Evolutionary conservation across 495 filamentous ascomycete species (phyloP), one percentile per base, ranked within the genome.

Genomic region (Aspergillus sclerotiicarbonarius): DNA sequence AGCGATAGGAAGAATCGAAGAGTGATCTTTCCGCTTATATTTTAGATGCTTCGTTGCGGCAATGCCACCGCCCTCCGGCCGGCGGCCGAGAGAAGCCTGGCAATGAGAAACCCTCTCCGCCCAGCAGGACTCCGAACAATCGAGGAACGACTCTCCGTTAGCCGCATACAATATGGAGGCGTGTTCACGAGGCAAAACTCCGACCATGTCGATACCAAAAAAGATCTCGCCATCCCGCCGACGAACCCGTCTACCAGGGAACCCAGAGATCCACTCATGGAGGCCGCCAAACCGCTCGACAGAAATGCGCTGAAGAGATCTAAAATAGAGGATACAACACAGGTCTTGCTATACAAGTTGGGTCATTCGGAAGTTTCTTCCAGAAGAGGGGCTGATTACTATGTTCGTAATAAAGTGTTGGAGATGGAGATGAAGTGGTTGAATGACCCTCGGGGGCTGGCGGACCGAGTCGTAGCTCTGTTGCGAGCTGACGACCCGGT

Each of bases 381-480:
- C 35, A 35, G 39, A 33, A 19, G 10, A 30, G 33, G 31, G 32
- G 4, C 2, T 19, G 43, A 39, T 4, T 7, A 8, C 8, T 20
- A 4, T 21, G 37, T 16, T 58, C 59, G 9, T 43, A 29, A 21
- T 3, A 71, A 63, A 46, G 63, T 60, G 9, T 58, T 81, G 48
- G 53, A 72, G 25, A 67, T 76, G 64, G 86, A 91, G 57, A 61
- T 95, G 49, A 68, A 77, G 60, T 87, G 83, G 71, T 62, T 90
- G 52, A 69, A 72, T 31, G 90, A 96, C 67, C 88, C 87, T 6
- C 66, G 82, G 21, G 77, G 81, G 60, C 79, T 96, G 47, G 85
- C 80, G 15, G 70, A 85, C 9, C 82, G 87, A 45, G 82, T 92
- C 41, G 75, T 68, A 30, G 72, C 68, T 7, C 67, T 81, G 15